Base-by-base conservation (phyloP, 352 stramenopile species). In the Detonula confervacea region DNA sequence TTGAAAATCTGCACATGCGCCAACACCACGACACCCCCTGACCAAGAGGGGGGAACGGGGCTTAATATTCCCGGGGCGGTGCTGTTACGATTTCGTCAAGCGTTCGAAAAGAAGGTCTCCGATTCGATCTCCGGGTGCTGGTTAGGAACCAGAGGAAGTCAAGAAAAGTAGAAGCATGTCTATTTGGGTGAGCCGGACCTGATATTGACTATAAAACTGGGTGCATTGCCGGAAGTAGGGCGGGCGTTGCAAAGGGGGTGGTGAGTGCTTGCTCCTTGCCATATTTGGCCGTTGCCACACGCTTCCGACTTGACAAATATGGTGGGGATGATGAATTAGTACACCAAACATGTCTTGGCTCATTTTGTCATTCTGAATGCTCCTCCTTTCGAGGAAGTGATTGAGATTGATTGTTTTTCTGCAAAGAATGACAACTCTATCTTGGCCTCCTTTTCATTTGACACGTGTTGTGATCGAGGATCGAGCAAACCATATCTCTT, bases 121-220 rank as follows among this genome's bases (percentile, higher is more conserved):
- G 33, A 42, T 12, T 12, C 5, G 52, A 56, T n/a, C 6, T 52
- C 35, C 16, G n/a, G 59, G 20, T 74, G 66, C 52, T 74, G 66
- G 66, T 27, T 74, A 14, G 66, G 52, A 44, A 18, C 29, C 18
- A 9, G 51, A 33, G 29, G 29, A 51, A 42, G 33, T 42, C 5
- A 11, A 42, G 33, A 42, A 42, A 24, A 46, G 35, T 79, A 47
- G 59, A 64, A 63, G 30, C 60, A 79, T 24, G 46, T 79, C 6
- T 79, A 73, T 52, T 67, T 66, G 29, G 60, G 59, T 24, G 70
- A 79, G 51, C 49, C 70, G 24, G 70, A 79, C 46, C 37, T 73
- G n/a, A 65, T 79, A 30, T 60, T 79, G 7, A 44, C 75, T 25
- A 56, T 61, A 1, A 47, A 52, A 29, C 59, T 49, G 35, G 60